Conservation (phyloP, 176 grass and related monocot genomes). For the Paspalum notatum region DNA sequence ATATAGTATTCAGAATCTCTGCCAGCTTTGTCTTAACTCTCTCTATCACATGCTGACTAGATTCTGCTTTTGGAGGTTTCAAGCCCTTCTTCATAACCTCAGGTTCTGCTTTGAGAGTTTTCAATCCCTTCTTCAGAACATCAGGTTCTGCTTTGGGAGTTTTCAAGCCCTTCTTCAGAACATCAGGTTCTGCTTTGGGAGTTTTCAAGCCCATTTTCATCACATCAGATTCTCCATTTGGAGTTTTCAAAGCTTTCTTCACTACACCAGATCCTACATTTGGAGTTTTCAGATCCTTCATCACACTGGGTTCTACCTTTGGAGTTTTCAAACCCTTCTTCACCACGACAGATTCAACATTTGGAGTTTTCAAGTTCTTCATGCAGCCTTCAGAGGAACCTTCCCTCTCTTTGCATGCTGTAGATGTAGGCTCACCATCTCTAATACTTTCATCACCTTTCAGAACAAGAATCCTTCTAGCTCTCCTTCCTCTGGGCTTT, state of each 20-base stretch:
- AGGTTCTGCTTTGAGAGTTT: constrained; percentile 32
- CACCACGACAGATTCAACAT: not conserved
- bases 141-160: constrained; percentile 14
- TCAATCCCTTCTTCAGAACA: constrained; percentile 43
- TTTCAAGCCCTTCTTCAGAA: constrained; percentile 33
- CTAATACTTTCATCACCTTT: constrained; percentile 39
- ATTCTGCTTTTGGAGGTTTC: constrained; percentile 39
- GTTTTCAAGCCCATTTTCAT: constrained; percentile 24
- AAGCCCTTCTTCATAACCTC: constrained; percentile 40
- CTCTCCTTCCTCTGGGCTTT: constrained; percentile 77
- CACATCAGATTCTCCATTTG: not conserved
- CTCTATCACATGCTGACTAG: constrained; percentile 14
- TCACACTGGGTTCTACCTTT: not conserved
- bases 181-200: constrained; percentile 25
- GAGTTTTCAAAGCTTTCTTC: constrained; percentile 29
- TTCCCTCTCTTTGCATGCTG: constrained; percentile 43
- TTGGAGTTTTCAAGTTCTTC: constrained; percentile 13
- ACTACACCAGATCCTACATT: constrained; percentile 1
- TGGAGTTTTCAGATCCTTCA: constrained; percentile 32
- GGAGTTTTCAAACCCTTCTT: constrained; percentile 16
- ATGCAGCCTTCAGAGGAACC: constrained; percentile 50
- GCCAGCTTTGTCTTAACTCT: constrained; percentile 46
- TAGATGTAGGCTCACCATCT: constrained; percentile 57
- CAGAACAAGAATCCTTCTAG: constrained; percentile 34
- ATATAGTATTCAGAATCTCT: constrained; percentile 67